Conservation (phyloP, 2,329 filamentous ascomycete species). For the Blastomyces parvus region DNA sequence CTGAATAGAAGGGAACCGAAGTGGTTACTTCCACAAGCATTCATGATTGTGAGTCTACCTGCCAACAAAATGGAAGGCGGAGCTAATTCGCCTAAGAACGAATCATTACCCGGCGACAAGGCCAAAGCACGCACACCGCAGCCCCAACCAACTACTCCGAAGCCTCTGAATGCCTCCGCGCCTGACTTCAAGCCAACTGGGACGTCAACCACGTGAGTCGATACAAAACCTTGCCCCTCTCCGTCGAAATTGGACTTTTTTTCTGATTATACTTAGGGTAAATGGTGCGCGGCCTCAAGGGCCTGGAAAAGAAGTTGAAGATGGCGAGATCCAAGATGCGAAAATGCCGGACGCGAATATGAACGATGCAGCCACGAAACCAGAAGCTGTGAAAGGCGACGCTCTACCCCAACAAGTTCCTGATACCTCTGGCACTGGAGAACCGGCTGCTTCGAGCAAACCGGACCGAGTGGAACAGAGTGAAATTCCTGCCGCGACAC, state of each 20-base stretch:
- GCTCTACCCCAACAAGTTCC: slow-evolving; percentile 8
- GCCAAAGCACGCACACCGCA: slow-evolving; percentile 23
- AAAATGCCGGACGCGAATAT: slow-evolving; percentile 30
- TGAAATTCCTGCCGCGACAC: slow-evolving; percentile 11
- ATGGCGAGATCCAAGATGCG: slow-evolving; percentile 40
- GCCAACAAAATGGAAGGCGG: slow-evolving; percentile 13
- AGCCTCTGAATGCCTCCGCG: slow-evolving; percentile 33
- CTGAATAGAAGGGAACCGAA: slow-evolving; percentile 41
- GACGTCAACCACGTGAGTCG: slow-evolving; percentile 28
- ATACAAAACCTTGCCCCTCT: slow-evolving; percentile 3
- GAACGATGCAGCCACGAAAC: slow-evolving; percentile 11
- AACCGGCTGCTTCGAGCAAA: slow-evolving; percentile 9
- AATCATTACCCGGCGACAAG: slow-evolving; percentile 21
- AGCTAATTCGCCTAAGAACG: slow-evolving; percentile 21
- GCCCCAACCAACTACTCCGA: slow-evolving; percentile 26
- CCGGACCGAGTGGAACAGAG: slow-evolving; percentile 6
- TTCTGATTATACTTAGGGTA: slow-evolving; percentile 24
- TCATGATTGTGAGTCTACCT: slow-evolving; percentile 30
- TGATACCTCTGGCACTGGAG: slow-evolving; percentile 11
- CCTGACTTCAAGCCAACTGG: slow-evolving; percentile 32
- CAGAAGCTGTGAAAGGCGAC: slow-evolving; percentile 11
- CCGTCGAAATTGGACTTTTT: slow-evolving; percentile 1
- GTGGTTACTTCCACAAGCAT: slow-evolving; percentile 41
- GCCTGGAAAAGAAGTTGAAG: slow-evolving; percentile 32
- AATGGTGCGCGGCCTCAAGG: slow-evolving; percentile 22